Conservation (phyloP, 352 stramenopile genomes). For the Plasmopara viticola region DNA sequence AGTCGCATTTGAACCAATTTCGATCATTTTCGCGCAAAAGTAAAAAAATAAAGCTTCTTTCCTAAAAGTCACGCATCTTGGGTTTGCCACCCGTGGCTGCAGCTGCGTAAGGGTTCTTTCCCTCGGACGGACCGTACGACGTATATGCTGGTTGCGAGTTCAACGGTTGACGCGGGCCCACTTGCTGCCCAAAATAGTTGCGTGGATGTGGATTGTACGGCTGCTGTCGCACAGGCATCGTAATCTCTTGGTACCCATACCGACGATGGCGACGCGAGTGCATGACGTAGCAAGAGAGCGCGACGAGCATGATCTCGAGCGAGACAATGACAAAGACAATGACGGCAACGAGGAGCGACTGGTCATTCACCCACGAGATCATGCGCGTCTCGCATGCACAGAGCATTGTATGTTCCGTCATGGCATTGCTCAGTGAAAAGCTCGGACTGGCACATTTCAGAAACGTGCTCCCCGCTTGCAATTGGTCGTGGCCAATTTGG, state of each 20-base stretch:
- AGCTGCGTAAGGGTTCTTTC: slow-evolving; percentile 28
- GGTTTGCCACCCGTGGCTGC: slow-evolving; percentile 10
- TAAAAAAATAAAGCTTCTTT: not conserved
- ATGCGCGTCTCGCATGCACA: slow-evolving; percentile 77
- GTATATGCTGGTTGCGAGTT: slow-evolving; percentile 33
- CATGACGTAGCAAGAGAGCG: slow-evolving; percentile 80
- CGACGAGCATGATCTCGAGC: slow-evolving; percentile 74
- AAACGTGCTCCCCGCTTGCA: slow-evolving; percentile 54
- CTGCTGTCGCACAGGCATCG: slow-evolving; percentile 73
- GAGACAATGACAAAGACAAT: slow-evolving; percentile 76
- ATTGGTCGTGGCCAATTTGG: slow-evolving; percentile 46
- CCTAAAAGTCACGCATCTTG: not conserved
- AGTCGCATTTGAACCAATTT: not conserved
- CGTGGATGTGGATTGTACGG: slow-evolving; percentile 75
- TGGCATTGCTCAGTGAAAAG: slow-evolving; percentile 54
- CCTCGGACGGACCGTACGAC: slow-evolving; percentile 22
- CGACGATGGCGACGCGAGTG: slow-evolving; percentile 59
- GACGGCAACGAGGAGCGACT: slow-evolving; percentile 66
- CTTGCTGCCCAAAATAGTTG: slow-evolving; percentile 59
- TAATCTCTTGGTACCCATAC: slow-evolving; percentile 79
- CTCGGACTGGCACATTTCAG: slow-evolving; percentile 57
- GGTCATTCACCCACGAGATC: slow-evolving; percentile 75
- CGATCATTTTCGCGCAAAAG: not conserved
- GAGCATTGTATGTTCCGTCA: slow-evolving; percentile 76
- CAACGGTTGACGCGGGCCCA: slow-evolving; percentile 29